Conservation (phyloP, 2,329 filamentous ascomycete species). For the Xylariales sp. region DNA sequence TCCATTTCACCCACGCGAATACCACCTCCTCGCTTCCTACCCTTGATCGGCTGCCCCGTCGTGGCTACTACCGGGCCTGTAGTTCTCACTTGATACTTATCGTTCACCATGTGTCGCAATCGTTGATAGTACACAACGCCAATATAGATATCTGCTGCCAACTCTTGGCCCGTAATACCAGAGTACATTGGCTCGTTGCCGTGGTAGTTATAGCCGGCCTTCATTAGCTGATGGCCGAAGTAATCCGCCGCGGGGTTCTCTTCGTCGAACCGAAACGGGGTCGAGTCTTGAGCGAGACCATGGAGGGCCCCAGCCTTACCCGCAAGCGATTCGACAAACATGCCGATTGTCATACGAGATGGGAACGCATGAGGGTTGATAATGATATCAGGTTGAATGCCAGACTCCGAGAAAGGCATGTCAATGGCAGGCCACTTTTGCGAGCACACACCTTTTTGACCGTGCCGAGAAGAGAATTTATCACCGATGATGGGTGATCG, state of each 20-base stretch:
- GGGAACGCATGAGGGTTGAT: slow-evolving; percentile 99
- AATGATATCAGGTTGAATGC: slow-evolving; percentile 96
- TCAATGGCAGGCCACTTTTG: slow-evolving; percentile 95
- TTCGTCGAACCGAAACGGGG: slow-evolving; percentile 94
- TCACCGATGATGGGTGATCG: slow-evolving; percentile 94
- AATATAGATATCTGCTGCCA: slow-evolving; percentile 94
- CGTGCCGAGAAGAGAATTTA: slow-evolving; percentile 98
- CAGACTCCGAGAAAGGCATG: slow-evolving; percentile 96
- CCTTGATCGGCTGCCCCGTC: slow-evolving; percentile 97
- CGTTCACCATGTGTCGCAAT: slow-evolving; percentile 99
- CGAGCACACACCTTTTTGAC: slow-evolving; percentile 96
- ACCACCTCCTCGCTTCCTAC: slow-evolving; percentile 94
- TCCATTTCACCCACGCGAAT: slow-evolving; percentile 99
- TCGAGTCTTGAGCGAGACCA: slow-evolving; percentile 94
- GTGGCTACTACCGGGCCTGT: slow-evolving; percentile 91
- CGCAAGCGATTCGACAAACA: slow-evolving; percentile 97
- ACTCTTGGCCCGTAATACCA: slow-evolving; percentile 93
- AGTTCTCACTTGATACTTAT: slow-evolving; percentile 98
- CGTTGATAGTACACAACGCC: slow-evolving; percentile 98
- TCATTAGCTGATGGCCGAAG: slow-evolving; percentile 94
- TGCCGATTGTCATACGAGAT: slow-evolving; percentile 99
- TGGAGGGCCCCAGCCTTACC: slow-evolving; percentile 95
- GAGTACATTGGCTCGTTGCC: slow-evolving; percentile 99
- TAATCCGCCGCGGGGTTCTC: slow-evolving; percentile 91
- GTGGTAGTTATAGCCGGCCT: slow-evolving; percentile 97